Conservation (phyloP, 2,329 filamentous ascomycete genomes). For the Diaporthe vaccinii region DNA sequence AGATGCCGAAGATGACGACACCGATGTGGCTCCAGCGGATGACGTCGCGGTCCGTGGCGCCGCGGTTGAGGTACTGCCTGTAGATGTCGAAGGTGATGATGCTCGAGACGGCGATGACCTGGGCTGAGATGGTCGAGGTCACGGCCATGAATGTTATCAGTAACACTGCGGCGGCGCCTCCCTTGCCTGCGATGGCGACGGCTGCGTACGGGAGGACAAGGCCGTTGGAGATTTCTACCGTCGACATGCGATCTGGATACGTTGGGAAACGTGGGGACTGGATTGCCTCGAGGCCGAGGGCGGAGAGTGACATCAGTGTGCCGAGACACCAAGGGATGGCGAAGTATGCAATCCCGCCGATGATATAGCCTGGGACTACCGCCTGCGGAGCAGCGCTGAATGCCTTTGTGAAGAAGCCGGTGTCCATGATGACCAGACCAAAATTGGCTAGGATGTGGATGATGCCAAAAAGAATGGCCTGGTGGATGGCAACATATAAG, state of each 20-base stretch:
- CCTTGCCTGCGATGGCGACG: slow-evolving; percentile 77
- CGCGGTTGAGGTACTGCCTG: slow-evolving; percentile 61
- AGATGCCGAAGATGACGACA: slow-evolving; percentile 65
- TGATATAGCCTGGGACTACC: slow-evolving; percentile 64
- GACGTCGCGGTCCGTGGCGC: slow-evolving; percentile 60
- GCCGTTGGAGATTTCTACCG: slow-evolving; percentile 74
- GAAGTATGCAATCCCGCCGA: slow-evolving; percentile 67
- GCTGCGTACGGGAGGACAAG: slow-evolving; percentile 79
- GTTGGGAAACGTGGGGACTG: slow-evolving; percentile 62
- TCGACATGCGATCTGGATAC: slow-evolving; percentile 59
- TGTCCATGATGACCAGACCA: slow-evolving; percentile 67
- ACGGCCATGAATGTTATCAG: slow-evolving; percentile 83
- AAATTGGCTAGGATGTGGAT: slow-evolving; percentile 64
- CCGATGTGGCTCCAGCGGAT: slow-evolving; percentile 66
- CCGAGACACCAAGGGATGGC: slow-evolving; percentile 67
- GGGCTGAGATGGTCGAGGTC: slow-evolving; percentile 68
- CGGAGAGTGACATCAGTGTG: slow-evolving; percentile 63
- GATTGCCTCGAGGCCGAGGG: slow-evolving; percentile 61
- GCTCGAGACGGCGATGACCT: slow-evolving; percentile 66
- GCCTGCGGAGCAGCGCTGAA: slow-evolving; percentile 62
- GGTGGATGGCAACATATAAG: not conserved
- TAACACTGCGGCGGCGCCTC: slow-evolving; percentile 76
- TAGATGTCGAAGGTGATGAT: slow-evolving; percentile 69
- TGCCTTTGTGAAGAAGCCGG: slow-evolving; percentile 66
- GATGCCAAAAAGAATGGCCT: slow-evolving; percentile 65